phyloP scores from a whole-genome alignment of 2,329 filamentous ascomycete species.

The Neonectria neomacrospora region DNA sequence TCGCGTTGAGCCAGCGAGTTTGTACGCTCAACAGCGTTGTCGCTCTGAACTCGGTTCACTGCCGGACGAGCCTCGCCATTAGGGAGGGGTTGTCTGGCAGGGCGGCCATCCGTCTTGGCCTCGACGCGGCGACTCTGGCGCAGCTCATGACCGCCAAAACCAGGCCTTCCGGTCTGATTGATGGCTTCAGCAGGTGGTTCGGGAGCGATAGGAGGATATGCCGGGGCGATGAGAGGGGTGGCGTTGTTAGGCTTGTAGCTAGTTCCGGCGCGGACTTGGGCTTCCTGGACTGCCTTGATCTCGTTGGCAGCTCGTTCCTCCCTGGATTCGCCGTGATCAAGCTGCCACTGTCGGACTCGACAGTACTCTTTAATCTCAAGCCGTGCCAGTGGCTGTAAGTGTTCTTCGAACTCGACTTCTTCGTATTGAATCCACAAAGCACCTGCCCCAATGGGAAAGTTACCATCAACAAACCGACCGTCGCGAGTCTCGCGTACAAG shows the following conservation, averaged over 20 bases:
- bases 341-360: constrained; percentile 68
- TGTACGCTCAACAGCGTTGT: constrained; percentile 57
- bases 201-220: constrained; percentile 31
- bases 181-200: constrained; percentile 32
- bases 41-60: constrained; percentile 40
- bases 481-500: constrained; percentile 69
- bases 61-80: constrained; percentile 37
- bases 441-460: constrained; percentile 69
- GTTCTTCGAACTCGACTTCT: constrained; percentile 68
- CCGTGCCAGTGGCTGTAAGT: constrained; percentile 62
- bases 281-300: constrained; percentile 61
- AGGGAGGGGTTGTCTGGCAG: constrained; percentile 43
- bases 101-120: constrained; percentile 44
- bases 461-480: constrained; percentile 66
- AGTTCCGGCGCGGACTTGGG: constrained; percentile 55
- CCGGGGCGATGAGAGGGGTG: constrained; percentile 40
- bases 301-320: constrained; percentile 63
- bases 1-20: constrained; percentile 62
- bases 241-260: constrained; percentile 43
- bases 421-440: constrained; percentile 72
- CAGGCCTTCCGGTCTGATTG: constrained; percentile 33
- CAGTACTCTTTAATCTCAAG: constrained; percentile 72
- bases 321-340: constrained; percentile 63
- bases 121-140: constrained; percentile 58
- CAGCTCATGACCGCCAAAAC: constrained; percentile 52